Evolutionary conservation across 139 green algal species (phyloP).

Genomic region (Trebouxia sp.): DNA sequence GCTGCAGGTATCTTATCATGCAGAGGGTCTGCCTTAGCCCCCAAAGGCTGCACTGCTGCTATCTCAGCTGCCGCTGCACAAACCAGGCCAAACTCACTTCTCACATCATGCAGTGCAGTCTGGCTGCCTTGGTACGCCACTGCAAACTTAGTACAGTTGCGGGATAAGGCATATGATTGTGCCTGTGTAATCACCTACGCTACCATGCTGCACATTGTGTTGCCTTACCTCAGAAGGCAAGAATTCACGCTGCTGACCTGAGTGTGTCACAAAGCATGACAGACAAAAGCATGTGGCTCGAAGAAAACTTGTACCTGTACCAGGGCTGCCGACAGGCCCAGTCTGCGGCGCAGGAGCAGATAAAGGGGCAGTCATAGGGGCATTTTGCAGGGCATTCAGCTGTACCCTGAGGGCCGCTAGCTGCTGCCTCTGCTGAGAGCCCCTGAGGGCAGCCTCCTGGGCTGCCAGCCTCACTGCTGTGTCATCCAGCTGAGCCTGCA

Average conservation of each 20-base stretch:
- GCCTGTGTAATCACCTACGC: neutral
- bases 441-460: conserved; percentile 34
- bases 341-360: neutral
- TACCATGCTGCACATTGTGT: neutral
- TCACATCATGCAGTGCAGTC: neutral
- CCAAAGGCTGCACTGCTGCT: neutral
- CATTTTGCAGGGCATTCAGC: conserved; percentile 35
- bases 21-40: neutral
- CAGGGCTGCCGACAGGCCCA: no score
- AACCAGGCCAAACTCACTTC: neutral
- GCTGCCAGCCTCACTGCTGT: conserved; percentile 35
- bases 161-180: no score
- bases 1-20: neutral
- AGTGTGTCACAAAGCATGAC: neutral
- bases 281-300: neutral
- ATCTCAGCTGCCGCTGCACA: neutral
- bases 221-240: neutral
- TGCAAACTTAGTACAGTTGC: no score
- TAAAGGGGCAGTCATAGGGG: neutral
- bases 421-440: conserved; percentile 28
- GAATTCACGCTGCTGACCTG: neutral
- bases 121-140: neutral
- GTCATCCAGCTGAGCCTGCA: conserved; percentile 36
- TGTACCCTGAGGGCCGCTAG: conserved; percentile 34
- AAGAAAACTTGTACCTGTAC: neutral